Percentiles rank a stretch among this genome's conserved stretches.
Evolutionary conservation across 2,329 filamentous ascomycete species (phyloP).

Genomic region (Fusarium coffeatum): DNA sequence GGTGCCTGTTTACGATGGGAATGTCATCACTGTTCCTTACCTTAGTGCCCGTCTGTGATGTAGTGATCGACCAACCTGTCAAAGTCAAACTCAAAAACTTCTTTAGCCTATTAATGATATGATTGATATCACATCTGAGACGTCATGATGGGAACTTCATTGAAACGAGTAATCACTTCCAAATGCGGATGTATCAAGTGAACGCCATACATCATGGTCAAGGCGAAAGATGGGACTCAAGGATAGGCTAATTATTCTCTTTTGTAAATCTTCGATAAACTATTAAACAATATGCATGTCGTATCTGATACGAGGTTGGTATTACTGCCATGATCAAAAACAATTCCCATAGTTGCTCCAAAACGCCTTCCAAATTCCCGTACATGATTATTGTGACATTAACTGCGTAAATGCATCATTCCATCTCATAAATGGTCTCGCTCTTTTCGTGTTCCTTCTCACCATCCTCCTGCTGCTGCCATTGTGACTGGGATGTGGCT

Average conservation of each 20-base stretch:
- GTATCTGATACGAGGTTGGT: constrained; percentile 33
- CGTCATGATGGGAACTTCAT: neutral
- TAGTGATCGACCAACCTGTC: constrained; percentile 20
- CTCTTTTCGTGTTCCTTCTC: constrained; percentile 7
- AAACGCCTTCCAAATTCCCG: constrained; percentile 1
- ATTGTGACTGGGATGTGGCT: constrained; percentile 50
- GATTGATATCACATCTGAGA: constrained; percentile 6
- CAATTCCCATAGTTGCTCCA: constrained; percentile 24
- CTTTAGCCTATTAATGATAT: neutral
- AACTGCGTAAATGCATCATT: constrained; percentile 35
- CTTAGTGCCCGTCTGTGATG: constrained; percentile 18
- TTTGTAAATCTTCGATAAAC: constrained; percentile 6
- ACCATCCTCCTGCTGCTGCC: constrained; percentile 48
- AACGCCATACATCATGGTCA: neutral
- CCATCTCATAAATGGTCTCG: constrained; percentile 14
- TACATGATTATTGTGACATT: constrained; percentile 35
- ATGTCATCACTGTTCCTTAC: constrained; percentile 29
- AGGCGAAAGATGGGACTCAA: neutral
- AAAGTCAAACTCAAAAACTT: constrained; percentile 6
- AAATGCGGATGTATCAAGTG: neutral
- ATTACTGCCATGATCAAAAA: constrained; percentile 26
- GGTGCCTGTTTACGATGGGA: constrained; percentile 17
- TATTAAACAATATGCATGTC: constrained; percentile 26
- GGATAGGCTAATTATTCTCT: constrained; percentile 7
- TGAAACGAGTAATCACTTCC: constrained; percentile 1